Evolutionary conservation across 2,329 filamentous ascomycete species (phyloP), one percentile per base, ranked within the genome.

Genomic region (Chaetomiaceae sp.): DNA sequence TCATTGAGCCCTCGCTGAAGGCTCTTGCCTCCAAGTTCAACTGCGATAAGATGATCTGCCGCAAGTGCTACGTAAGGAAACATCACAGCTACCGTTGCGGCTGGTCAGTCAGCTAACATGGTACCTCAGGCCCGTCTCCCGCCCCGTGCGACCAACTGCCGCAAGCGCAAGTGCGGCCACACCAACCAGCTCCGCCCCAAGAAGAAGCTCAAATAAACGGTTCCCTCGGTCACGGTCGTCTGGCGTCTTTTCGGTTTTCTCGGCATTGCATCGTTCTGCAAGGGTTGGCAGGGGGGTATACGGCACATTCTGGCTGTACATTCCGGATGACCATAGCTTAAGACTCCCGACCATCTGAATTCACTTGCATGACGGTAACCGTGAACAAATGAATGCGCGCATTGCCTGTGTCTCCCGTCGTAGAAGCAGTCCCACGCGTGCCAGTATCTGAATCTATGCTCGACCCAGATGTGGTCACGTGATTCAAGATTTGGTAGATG

Each of bases 1-100:
- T 97, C 81, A 96, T 96, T 70, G 92, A 97, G 84, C 93, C 93
- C 68, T 96, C 91, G 68, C 86, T 97, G 69, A 97, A 97, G 86
- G 92, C 89, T 65, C 86, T 97, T 62, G 92, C 92, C 71, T 91
- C 86, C 81, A 96, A 96, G 84, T 97, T 95, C 85, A 97, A 99
- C 87, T 97, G 92, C 87, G 93, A 97, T 66, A 96, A 96, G 87
- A 92, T 92, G 87, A 96, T 97, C 78, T 97, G 93, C 89, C 92
- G 93, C 83, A 97, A 99, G 88, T 99, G 93, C 87, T 97, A 97
- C 78, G 89, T 93, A 85, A 67, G 87, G 85, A 14, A 44, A 38
- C 27, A 27, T 38, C 10, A n/a, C n/a, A n/a, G n/a, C n/a, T n/a
- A n/a, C 17, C 7, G 6, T 10, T n/a, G 12, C 3, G 8, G 7